Base-by-base conservation (phyloP, 768 basidiomycete genomes). In the Pleurotus tuber-regium region DNA sequence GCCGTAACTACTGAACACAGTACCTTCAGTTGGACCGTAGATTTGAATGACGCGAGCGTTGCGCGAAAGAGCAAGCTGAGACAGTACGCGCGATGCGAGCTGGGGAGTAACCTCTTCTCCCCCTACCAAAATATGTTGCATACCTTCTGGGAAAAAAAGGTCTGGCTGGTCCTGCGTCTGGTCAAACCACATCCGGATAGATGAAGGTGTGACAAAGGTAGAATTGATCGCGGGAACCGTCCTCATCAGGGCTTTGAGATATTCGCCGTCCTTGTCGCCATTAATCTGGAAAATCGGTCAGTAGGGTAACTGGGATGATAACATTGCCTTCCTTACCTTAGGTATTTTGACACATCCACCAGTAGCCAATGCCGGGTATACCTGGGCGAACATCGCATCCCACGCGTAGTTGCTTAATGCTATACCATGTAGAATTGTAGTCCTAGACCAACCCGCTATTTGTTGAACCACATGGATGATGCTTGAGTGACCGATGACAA, bases 401-500 rank as follows among this genome's bases (percentile, higher is more conserved):
- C 50, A 51, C 3, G 50, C 50, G 4, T 40, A 29, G 25, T 51
- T 51, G 38, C 26, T 16, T 23, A 40, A 40, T 25, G 41, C 39
- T 11, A 51, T 10, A 10, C 43, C 50, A 12, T 36, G 6, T 12
- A 36, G 18, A 14, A 14, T 36, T 18, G 33, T 36, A 36, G 14
- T 18, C n/a, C n/a, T n/a, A n/a, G n/a, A n/a, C 33, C 50, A 51
- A 3, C 28, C 14, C 25, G 35, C 42, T 8, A 33, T 30, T 18
- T 51, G 40, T 14, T 43, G 38, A 12, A 51, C 10, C 3, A 23
- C 2, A 14, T 10, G 11, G 21, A 51, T 43, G 12, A 51, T 40
- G 29, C 50, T 51, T 16, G 33, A 40, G 40, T 51, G 50, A 19
- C 50, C 50, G n/a, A 42, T 51, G 43, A 59, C 54, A 33, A 61